Evolutionary conservation across 768 basidiomycete genomes (phyloP), one percentile per base, ranked within the genome.

Genomic region (Mycena albidolilacea): DNA sequence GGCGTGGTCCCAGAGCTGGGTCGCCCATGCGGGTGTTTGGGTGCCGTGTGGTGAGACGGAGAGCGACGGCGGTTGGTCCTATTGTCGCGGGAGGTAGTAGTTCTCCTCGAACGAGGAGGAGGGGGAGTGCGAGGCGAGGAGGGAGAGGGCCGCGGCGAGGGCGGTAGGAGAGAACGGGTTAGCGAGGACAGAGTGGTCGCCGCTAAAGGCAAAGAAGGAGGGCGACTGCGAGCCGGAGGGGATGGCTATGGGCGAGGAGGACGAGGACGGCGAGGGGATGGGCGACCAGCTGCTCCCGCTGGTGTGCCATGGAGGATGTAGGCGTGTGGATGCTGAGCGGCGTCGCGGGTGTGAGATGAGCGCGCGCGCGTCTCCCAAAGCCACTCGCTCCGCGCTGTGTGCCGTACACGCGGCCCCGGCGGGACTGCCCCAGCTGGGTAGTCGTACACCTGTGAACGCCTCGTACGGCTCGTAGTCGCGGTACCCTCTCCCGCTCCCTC

Each of bases 211-310:
- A 11, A 88, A 71, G 79, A 90, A 90, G 5, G 87, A 80, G n/a
- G 87, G 81, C 7, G 87, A 84, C 9, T 83, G 81, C 69, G 85
- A 83, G 19, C 83, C 78, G 7, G 87, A 84, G 41, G 90, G 90
- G 64, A 91, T 92, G 74, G 91, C 87, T 76, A 93, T 91, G 35
- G 93, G 92, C 0, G 91, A 89, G 3, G 91, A 87, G 9, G 72
- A 68, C 10, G 72, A 73, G 67, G 67, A 57, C 44, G 69, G 30
- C 38, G 71, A 46, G 19, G 67, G 69, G n/a, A n/a, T n/a, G n/a
- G n/a, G n/a, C n/a, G n/a, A n/a, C n/a, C n/a, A n/a, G n/a, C n/a
- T n/a, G n/a, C n/a, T 46, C 48, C 69, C 67, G 63, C 50, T 57
- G n/a, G n/a, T 60, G 59, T 39, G n/a, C 23, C 39, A 64, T 7